Evolutionary conservation across 2,329 filamentous ascomycete species (phyloP).

Genomic region (Apiospora phragmitis): DNA sequence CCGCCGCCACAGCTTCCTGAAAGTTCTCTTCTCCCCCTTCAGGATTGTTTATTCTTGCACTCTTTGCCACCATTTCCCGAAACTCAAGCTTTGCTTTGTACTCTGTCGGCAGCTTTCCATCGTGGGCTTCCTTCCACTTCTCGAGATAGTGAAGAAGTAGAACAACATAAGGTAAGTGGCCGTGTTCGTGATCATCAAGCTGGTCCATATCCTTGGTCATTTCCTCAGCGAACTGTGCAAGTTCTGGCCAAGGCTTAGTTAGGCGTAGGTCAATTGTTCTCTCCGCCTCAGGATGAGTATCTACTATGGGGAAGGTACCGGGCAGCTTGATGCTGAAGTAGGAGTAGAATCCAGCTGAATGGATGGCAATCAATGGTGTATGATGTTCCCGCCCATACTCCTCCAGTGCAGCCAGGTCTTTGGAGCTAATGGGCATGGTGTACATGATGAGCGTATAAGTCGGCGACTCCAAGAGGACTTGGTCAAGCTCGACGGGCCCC

Average conservation of each 20-base stretch:
- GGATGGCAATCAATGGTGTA: conserved; percentile 77
- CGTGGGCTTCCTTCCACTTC: conserved; percentile 73
- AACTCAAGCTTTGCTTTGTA: conserved; percentile 90
- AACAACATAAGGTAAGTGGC: conserved; percentile 85
- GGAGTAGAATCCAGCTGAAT: conserved; percentile 90
- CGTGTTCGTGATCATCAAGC: conserved; percentile 79
- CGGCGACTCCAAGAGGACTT: conserved; percentile 41
- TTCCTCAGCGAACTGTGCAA: conserved; percentile 64
- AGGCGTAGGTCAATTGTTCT: conserved; percentile 84
- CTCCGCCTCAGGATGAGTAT: conserved; percentile 90
- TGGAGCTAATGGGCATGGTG: conserved; percentile 47
- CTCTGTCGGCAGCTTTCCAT: conserved; percentile 66
- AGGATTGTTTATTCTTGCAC: conserved; percentile 68
- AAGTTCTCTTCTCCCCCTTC: conserved; percentile 97
- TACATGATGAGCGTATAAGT: conserved; percentile 58
- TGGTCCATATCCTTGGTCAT: conserved; percentile 69
- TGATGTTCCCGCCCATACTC: conserved; percentile 53
- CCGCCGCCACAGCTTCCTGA: conserved; percentile 84
- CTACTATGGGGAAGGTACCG: conserved; percentile 84
- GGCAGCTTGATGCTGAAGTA: conserved; percentile 81
- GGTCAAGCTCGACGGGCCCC: conserved; percentile 37
- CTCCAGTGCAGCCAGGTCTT: conserved; percentile 46
- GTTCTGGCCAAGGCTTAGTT: conserved; percentile 81
- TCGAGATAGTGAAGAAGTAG: conserved; percentile 81
- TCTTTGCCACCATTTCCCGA: conserved; percentile 65